phyloP scores from a whole-genome alignment of 2,329 filamentous ascomycete genomes.

The Fusarium transvaalense region DNA sequence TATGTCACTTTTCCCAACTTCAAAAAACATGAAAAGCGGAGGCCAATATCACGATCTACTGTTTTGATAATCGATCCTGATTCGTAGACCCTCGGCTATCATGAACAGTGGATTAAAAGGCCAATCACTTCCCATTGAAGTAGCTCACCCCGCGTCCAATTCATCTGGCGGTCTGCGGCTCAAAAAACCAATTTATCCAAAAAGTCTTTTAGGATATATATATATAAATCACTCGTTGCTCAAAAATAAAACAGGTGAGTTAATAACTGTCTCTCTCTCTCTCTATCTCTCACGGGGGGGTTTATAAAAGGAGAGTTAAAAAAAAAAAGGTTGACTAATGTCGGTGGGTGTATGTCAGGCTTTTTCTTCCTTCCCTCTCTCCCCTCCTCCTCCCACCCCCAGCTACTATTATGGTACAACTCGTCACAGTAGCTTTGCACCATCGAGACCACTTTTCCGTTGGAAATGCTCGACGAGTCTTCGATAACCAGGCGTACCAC shows the following conservation, averaged over 20 bases:
- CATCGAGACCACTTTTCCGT: conserved; percentile 48
- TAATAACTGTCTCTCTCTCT: too few species aligned
- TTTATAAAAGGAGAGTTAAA: too few species aligned
- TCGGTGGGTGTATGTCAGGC: too few species aligned
- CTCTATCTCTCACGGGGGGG: too few species aligned
- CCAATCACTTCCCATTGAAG: conserved; percentile 16
- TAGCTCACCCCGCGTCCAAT: conserved; percentile 2
- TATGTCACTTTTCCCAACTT: not conserved
- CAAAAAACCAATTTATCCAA: not conserved
- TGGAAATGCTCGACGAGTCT: conserved; percentile 39
- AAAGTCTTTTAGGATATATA: not conserved
- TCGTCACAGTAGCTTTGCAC: conserved; percentile 47
- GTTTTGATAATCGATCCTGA: not conserved
- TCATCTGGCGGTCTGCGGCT: conserved; percentile 9
- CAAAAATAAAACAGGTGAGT: conserved; percentile 3
- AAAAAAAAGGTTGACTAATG: too few species aligned
- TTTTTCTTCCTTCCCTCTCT: too few species aligned
- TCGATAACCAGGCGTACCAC: conserved; percentile 51
- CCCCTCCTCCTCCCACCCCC: not conserved
- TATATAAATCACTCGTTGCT: conserved; percentile 1
- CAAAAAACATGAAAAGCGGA: conserved; percentile 2
- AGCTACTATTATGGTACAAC: conserved; percentile 27
- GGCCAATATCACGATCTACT: not conserved
- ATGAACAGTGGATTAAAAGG: conserved; percentile 7
- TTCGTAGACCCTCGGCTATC: conserved; percentile 7